Conservation (phyloP, 805 yeast species). For the Candida xiaguanensis region DNA sequence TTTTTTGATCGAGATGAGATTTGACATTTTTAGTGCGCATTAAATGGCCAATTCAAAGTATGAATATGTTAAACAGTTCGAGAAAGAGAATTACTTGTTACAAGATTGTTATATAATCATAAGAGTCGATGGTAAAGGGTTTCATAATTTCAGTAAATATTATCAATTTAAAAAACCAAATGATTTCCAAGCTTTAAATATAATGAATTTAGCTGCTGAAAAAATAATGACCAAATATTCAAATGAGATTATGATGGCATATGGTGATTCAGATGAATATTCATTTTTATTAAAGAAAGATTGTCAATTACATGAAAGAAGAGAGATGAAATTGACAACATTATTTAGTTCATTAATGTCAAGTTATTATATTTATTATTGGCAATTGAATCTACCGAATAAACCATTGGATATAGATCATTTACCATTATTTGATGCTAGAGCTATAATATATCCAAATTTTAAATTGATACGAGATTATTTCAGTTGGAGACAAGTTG, state of each 20-base stretch:
- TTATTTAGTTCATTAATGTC: conserved; percentile 82
- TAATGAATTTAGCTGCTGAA: conserved; percentile 80
- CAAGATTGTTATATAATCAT: conserved; percentile 82
- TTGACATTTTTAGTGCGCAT: conserved; percentile 3
- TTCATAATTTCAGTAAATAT: conserved; percentile 74
- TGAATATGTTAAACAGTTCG: conserved; percentile 84
- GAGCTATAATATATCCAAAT: conserved; percentile 85
- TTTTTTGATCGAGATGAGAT: conserved; percentile 6
- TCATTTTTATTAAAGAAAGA: conserved; percentile 67
- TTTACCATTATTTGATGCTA: conserved; percentile 85
- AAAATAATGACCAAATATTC: conserved; percentile 54
- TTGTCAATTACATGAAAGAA: conserved; percentile 72
- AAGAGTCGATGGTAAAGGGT: conserved; percentile 90
- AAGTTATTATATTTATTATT: conserved; percentile 64
- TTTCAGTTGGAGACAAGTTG: conserved; percentile 92
- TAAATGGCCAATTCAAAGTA: conserved; percentile 79
- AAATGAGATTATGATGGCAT: conserved; percentile 75
- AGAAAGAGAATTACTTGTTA: conserved; percentile 64
- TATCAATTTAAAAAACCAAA: conserved; percentile 87
- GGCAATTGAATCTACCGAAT: conserved; percentile 56
- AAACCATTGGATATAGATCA: conserved; percentile 45
- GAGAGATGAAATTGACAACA: conserved; percentile 77
- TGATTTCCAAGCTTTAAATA: conserved; percentile 66
- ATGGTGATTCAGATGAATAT: conserved; percentile 95
- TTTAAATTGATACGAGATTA: conserved; percentile 65